Conservation (phyloP, 192 early-diverging fungal species). For the Geranomyces variabilis region DNA sequence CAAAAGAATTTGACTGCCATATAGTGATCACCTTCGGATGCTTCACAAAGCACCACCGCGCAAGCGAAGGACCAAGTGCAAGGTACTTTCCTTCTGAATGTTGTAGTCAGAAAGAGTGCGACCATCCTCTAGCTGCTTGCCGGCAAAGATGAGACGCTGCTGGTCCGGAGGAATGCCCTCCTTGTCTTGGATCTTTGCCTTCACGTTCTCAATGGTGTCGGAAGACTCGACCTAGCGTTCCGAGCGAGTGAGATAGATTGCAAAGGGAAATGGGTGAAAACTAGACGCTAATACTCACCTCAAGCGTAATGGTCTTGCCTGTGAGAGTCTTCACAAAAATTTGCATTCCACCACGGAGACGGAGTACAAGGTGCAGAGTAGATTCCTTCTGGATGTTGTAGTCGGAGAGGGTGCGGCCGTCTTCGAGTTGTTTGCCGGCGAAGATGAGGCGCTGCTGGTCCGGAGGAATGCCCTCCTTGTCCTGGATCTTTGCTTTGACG, state of each 20-base stretch:
- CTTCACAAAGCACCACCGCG: constrained; percentile 44
- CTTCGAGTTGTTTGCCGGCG: constrained; percentile 79
- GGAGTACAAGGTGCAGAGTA: constrained; percentile 71
- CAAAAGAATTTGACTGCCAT: too few relatives aligned
- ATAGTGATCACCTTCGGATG: too few relatives aligned
- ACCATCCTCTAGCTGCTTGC: constrained; percentile 80
- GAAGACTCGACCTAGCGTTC: constrained; percentile 58
- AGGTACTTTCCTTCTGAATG: constrained; percentile 71
- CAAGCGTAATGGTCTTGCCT: constrained; percentile 85
- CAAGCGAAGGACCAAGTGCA: constrained; percentile 69
- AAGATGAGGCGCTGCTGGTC: constrained; percentile 83
- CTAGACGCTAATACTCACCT: too few relatives aligned
- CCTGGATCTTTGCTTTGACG: constrained; percentile 66
- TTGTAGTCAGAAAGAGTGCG: constrained; percentile 62
- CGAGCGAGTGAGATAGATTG: too few relatives aligned
- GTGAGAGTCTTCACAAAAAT: constrained; percentile 88
- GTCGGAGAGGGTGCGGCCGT: constrained; percentile 62
- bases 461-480: constrained; percentile 68
- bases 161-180: constrained; percentile 78
- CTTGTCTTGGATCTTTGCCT: constrained; percentile 59
- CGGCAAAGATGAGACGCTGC: constrained; percentile 79
- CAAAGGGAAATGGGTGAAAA: too few relatives aligned
- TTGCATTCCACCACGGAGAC: constrained; percentile 65
- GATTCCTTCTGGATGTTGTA: constrained; percentile 71
- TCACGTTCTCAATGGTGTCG: constrained; percentile 76